Base-by-base conservation (phyloP, 768 basidiomycete species). In the Gloeopeniophorella convolvens region DNA sequence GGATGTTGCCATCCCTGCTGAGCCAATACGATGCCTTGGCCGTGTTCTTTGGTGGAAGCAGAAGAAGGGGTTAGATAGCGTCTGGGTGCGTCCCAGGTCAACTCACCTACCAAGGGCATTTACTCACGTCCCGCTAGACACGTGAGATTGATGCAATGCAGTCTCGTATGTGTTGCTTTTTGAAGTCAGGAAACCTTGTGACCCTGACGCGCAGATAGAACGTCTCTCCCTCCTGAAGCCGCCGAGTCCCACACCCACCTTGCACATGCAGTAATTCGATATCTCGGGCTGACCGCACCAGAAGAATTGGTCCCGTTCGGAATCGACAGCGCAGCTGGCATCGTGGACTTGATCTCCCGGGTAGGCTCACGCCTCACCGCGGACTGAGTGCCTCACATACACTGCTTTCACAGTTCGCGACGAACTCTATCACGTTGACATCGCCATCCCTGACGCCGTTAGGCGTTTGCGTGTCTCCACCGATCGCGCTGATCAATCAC, bases 381-480 rank as follows among this genome's bases (percentile, higher is more conserved):
- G 20, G 4, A 3, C 20, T 21, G 12, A 9, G 4, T 16, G 7
- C 30, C 18, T 39, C 46, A 26, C 40, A 47, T 26, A 11, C 31
- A 45, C 30, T 43, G 32, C 31, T 60, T 59, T 42, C 41, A 27
- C 18, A 98, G 93, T 93, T 97, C 63, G 79, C 81, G 9, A 88
- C 89, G 6, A 99, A 99, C 63, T 85, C 95, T 0, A 88, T 97
- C 62, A 85, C 93, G 0, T 68, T 96, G 9, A 84, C 91, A 1
- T 78, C 84, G 0, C 81, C 87, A 0, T 76, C 86, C 4, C 70
- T 98, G 13, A 76, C 79, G 2, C 85, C 93, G 0, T 72, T 97
- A 30, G 95, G 95, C 5, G 82, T 83, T 2, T 80, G 85, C n/a
- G 75, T 94, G 12, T 87, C 89, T 0, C 93, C 94, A 0, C 60